Percentiles rank a stretch among this genome's conserved stretches.
These are phyloP conservation scores for Orobanche coerulescens DNA, from an alignment of 257 asterid genomes.

Conservation along the genomic window DNA sequence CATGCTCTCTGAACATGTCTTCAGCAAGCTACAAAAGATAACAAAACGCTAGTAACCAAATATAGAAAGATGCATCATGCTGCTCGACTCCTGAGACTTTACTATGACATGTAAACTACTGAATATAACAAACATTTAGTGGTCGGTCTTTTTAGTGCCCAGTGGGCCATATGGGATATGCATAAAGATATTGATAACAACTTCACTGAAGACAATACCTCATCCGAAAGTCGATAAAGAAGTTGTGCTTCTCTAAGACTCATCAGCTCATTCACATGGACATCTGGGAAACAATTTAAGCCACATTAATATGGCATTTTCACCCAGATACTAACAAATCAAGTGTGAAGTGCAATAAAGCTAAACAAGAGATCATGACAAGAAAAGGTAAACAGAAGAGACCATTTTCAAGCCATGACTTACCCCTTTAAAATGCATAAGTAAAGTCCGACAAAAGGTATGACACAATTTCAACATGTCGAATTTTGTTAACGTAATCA, in stretches of 20 bases:
- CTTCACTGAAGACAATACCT: slow-evolving; percentile 28
- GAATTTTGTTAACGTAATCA: not conserved
- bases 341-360: not conserved
- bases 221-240: slow-evolving; percentile 71
- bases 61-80: not conserved
- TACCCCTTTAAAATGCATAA: slow-evolving; percentile 8
- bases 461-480: slow-evolving; percentile 4
- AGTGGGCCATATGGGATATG: not conserved
- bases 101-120: slow-evolving; percentile 7
- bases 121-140: not conserved
- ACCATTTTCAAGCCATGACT: not conserved
- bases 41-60: slow-evolving; percentile 13
- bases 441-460: not conserved
- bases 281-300: slow-evolving; percentile 44
- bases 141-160: not conserved
- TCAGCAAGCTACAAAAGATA: slow-evolving; percentile 65
- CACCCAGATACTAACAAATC: slow-evolving; percentile 10
- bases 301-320: slow-evolving; percentile 19
- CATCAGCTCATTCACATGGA: slow-evolving; percentile 60
- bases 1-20: slow-evolving; percentile 83
- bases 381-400: not conserved
- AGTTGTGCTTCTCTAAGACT: slow-evolving; percentile 86
- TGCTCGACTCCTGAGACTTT: slow-evolving; percentile 12
- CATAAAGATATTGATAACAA: slow-evolving; percentile 1
- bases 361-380: not conserved